Evolutionary conservation across 2,329 filamentous ascomycete genomes (phyloP), one percentile per base, ranked within the genome.

Genomic region (Graphilbum ipis-grandicollis): DNA sequence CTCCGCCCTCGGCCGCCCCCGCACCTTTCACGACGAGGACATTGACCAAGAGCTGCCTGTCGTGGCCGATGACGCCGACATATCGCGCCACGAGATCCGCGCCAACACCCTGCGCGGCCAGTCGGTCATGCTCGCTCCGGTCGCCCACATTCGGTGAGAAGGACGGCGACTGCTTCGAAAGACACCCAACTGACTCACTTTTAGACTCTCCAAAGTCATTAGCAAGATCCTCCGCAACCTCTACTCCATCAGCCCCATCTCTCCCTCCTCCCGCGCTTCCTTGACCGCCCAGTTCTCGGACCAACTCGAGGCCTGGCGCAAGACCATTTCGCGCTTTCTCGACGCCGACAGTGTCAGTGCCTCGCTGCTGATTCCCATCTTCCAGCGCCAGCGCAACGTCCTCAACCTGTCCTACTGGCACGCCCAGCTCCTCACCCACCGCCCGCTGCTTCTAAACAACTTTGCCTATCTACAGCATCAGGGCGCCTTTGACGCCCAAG

Each of bases 1-100:
- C 19, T 68, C 74, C n/a, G 67, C 75, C 15, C 64, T 76, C 22
- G 73, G 73, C 0, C 58, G 73, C 6, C 73, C 73, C 1, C 52
- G 68, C 8, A 59, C 72, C 13, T 68, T 75, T 19, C 71, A 73
- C 34, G 71, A 77, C 32, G 68, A 75, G 25, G 70, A 77, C 35
- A 71, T 75, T 34, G 71, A 77, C 36, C 71, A 76, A 39, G 62
- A 65, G 3, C 57, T 71, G n/a, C 72, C 72, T 0, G 60, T 60
- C 14, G 45, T 56, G 2, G 58, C 72, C 31, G 68, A 71, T 38
- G 71, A 76, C 40, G 64, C 71, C 28, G 62, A 72, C 22, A 63
- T 76, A 52, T 58, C 63, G 1, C 45, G 58, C 9, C 47, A 58
- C 23, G 53, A 25, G 23, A 25, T 25, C 7, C 7, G 4, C 48